phyloP scores from a whole-genome alignment of 2,329 filamentous ascomycete species.

The Madurella fahalii region DNA sequence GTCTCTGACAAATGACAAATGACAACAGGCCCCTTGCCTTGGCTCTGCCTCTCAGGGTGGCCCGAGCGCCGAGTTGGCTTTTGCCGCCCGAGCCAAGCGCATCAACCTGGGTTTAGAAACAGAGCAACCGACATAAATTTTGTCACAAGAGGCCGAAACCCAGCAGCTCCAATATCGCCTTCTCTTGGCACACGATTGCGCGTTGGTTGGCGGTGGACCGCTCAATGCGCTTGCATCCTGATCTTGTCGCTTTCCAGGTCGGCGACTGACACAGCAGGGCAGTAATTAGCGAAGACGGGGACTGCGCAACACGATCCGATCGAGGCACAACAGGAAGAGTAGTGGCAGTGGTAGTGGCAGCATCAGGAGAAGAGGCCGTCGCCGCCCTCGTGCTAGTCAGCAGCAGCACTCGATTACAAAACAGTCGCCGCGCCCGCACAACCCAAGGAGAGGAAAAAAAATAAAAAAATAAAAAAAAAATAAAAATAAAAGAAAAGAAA shows the following conservation, averaged over 20 bases:
- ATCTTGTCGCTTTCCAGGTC: conserved; percentile 2
- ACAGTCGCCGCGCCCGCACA: not conserved
- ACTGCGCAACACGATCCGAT: not conserved
- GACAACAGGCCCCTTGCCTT: too few species aligned
- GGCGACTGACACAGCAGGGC: not conserved
- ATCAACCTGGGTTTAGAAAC: not conserved
- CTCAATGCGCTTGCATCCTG: conserved; percentile 3
- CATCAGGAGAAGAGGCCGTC: not conserved
- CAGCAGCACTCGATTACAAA: not conserved
- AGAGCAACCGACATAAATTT: conserved; percentile 10
- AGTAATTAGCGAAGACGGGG: not conserved
- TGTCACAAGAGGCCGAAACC: conserved; percentile 10
- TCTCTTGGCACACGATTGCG: conserved; percentile 17
- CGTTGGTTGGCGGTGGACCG: conserved; percentile 2
- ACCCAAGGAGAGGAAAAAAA: not conserved
- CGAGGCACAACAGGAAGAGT: not conserved
- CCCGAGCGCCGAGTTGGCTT: conserved; percentile 3
- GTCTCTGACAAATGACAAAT: too few species aligned
- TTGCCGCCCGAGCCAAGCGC: not conserved
- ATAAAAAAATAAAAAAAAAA: not conserved
- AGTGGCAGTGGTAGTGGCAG: not conserved
- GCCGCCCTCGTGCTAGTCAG: not conserved
- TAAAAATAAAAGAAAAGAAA: not conserved
- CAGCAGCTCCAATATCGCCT: conserved; percentile 15
- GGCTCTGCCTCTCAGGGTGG: not conserved